phyloP scores from a whole-genome alignment of 2,329 filamentous ascomycete genomes.

The Madurella mycetomatis region DNA sequence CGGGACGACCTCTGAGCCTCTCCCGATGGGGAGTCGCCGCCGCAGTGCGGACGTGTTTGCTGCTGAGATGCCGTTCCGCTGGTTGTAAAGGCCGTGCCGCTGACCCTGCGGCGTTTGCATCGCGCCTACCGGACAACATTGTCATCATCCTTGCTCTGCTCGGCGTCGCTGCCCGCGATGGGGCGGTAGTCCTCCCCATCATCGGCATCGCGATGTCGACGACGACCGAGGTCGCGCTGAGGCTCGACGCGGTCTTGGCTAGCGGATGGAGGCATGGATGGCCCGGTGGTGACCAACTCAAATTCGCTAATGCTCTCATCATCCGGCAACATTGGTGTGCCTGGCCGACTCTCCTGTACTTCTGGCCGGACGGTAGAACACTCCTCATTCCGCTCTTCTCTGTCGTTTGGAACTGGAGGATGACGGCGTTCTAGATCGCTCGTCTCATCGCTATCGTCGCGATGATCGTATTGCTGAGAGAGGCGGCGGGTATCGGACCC shows the following conservation, averaged over 20 bases:
- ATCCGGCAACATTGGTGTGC: neutral
- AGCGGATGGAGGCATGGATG: constrained; percentile 9
- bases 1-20: constrained; percentile 7
- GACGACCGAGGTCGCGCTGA: constrained; percentile 11
- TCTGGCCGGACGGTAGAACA: neutral
- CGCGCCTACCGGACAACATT: neutral
- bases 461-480: constrained; percentile 9
- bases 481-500: constrained; percentile 7
- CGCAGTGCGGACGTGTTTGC: neutral
- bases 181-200: constrained; percentile 8
- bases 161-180: constrained; percentile 5
- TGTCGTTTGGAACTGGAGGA: neutral
- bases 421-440: neutral
- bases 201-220: constrained; percentile 12
- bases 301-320: neutral
- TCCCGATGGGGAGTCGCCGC: constrained; percentile 4
- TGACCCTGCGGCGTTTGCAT: constrained; percentile 4
- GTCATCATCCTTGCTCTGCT: constrained; percentile 12
- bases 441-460: constrained; percentile 5
- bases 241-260: constrained; percentile 2
- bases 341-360: neutral
- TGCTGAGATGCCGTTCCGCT: constrained; percentile 6
- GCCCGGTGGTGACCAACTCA: constrained; percentile 1
- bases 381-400: neutral
- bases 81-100: neutral